Conservation (phyloP, 257 asterid genomes). For the Fraxinus americana region DNA sequence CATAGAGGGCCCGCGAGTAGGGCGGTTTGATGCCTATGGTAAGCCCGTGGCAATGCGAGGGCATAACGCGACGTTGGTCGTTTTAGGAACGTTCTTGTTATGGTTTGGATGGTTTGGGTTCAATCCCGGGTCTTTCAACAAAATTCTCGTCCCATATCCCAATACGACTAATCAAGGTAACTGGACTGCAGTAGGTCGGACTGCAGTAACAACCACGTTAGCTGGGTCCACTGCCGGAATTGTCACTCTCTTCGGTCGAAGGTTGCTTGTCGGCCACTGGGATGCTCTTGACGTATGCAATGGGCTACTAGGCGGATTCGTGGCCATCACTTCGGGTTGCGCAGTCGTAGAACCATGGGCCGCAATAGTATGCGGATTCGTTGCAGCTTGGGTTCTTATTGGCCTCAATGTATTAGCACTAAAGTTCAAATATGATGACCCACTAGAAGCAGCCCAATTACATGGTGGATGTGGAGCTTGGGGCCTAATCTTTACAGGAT, state of each 20-base stretch:
- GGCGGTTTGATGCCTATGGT: constrained; percentile 58
- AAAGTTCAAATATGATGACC: constrained; percentile 51
- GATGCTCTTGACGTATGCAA: constrained; percentile 61
- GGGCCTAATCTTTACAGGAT: constrained; percentile 65
- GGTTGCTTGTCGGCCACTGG: constrained; percentile 61
- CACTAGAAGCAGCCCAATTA: constrained; percentile 63
- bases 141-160: constrained; percentile 50
- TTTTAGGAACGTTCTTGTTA: constrained; percentile 50
- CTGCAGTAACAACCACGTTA: constrained; percentile 52
- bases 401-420: constrained; percentile 49
- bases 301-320: constrained; percentile 68
- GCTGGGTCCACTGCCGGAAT: constrained; percentile 60
- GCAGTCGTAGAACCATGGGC: constrained; percentile 77
- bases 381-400: constrained; percentile 60
- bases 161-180: constrained; percentile 36
- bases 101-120: constrained; percentile 76
- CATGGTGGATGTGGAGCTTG: constrained; percentile 75
- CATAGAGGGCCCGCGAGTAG: constrained; percentile 58
- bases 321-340: constrained; percentile 65
- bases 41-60: constrained; percentile 48
- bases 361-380: constrained; percentile 53
- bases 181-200: constrained; percentile 55
- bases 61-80: constrained; percentile 57
- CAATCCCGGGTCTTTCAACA: constrained; percentile 56
- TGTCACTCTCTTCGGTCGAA: constrained; percentile 48